These are phyloP conservation scores for Lentinula aciculospora DNA, from an alignment of 768 basidiomycete species.

Conservation along the genomic window DNA sequence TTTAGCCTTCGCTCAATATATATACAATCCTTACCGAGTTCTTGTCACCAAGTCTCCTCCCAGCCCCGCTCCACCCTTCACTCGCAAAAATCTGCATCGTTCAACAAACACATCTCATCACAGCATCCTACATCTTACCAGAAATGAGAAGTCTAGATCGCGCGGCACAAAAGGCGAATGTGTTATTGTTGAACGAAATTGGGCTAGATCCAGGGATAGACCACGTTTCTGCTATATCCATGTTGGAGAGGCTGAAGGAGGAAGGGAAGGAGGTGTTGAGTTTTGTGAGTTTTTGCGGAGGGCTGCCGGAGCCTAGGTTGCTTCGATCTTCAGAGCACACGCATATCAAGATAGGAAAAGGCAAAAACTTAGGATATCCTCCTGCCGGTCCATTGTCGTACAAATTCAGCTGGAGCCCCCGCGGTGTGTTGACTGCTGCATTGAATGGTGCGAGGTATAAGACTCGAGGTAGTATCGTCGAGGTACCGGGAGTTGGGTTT, in stretches of 20 bases:
- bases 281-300: slow-evolving; percentile 91
- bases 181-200: slow-evolving; percentile 85
- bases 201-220: slow-evolving; percentile 88
- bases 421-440: slow-evolving; percentile 80
- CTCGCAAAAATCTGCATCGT: slow-evolving; percentile 73
- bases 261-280: slow-evolving; percentile 55
- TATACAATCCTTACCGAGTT: too few species aligned
- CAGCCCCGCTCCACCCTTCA: slow-evolving; percentile 63
- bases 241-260: slow-evolving; percentile 47
- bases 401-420: slow-evolving; percentile 92
- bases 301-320: slow-evolving; percentile 76
- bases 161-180: slow-evolving; percentile 55
- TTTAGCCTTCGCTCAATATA: background rate
- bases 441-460: slow-evolving; percentile 67
- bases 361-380: background rate
- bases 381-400: slow-evolving; percentile 66
- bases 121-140: slow-evolving; percentile 84
- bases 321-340: slow-evolving; percentile 13
- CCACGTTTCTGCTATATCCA: slow-evolving; percentile 77
- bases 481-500: background rate
- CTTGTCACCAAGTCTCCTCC: slow-evolving; percentile 87
- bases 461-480: slow-evolving; percentile 47
- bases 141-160: slow-evolving; percentile 63
- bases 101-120: slow-evolving; percentile 72
- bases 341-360: background rate